phyloP scores from a whole-genome alignment of 2,329 filamentous ascomycete genomes.

The Colletotrichum sublineola region DNA sequence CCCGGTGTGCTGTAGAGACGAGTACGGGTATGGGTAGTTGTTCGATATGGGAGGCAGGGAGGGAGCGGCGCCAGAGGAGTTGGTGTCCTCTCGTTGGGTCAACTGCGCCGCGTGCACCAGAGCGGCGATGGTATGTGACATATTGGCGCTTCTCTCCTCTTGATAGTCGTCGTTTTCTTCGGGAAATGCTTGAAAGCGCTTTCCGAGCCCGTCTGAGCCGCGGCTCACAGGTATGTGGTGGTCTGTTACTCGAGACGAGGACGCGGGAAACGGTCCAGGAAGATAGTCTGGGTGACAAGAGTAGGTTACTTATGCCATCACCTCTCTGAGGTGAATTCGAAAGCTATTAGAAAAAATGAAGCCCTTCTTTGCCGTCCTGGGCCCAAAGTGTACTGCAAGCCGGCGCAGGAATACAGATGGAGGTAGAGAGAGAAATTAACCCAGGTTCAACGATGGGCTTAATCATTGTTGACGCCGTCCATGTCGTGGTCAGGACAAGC shows the following conservation, averaged over 20 bases:
- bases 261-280: slow-evolving; percentile 14
- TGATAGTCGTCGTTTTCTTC: not conserved
- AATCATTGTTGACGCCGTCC: slow-evolving; percentile 5
- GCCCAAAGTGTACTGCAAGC: not conserved
- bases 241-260: not conserved
- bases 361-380: slow-evolving; percentile 2
- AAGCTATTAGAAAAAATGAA: not conserved
- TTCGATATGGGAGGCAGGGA: slow-evolving; percentile 25
- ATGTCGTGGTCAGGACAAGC: slow-evolving; percentile 16
- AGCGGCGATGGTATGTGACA: slow-evolving; percentile 34
- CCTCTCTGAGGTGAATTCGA: not conserved
- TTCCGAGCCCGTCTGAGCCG: slow-evolving; percentile 22
- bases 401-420: not conserved
- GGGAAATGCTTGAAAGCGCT: not conserved
- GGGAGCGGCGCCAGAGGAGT: not conserved
- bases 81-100: not conserved
- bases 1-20: slow-evolving; percentile 25
- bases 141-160: not conserved
- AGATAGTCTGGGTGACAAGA: slow-evolving; percentile 3
- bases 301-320: slow-evolving; percentile 21
- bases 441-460: not conserved
- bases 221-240: not conserved
- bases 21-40: slow-evolving; percentile 35
- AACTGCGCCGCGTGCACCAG: slow-evolving; percentile 34
- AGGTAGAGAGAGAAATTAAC: slow-evolving; percentile 1